Evolutionary conservation across 1,284 basidiomycete genomes (phyloP).

Genomic region (Hypsizygus ulmarius): DNA sequence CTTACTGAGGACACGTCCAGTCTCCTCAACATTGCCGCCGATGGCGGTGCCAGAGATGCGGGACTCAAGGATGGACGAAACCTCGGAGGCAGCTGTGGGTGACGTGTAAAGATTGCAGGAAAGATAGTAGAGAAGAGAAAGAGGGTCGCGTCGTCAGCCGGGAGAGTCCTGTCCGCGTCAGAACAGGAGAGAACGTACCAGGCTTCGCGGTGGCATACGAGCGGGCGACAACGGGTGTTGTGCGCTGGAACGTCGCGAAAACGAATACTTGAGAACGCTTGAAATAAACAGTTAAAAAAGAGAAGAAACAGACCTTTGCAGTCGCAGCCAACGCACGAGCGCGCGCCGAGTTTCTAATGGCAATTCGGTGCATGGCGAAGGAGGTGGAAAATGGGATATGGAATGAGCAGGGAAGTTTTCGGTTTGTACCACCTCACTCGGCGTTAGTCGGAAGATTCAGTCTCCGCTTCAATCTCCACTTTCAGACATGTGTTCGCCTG

Average conservation of each 20-base stretch:
- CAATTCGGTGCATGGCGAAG: constrained; percentile 81
- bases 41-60: constrained; percentile 93
- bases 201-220: constrained; percentile 98
- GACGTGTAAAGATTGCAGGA: constrained; percentile 40
- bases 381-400: constrained; percentile 42
- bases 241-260: constrained; percentile 41
- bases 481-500: constrained; percentile 17
- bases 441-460: constrained; percentile 45
- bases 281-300: constrained; percentile 18
- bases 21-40: constrained; percentile 96
- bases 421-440: constrained; percentile 32
- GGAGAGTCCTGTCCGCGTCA: constrained; percentile 6
- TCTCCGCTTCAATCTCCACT: constrained; percentile 32
- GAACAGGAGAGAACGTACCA: constrained; percentile 54
- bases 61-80: constrained; percentile 97
- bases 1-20: constrained; percentile 95
- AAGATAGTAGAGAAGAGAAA: constrained; percentile 21
- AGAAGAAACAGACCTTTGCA: constrained; percentile 49
- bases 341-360: constrained; percentile 81
- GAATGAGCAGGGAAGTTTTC: constrained; percentile 42
- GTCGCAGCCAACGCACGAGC: constrained; percentile 66
- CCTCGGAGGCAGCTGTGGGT: constrained; percentile 91
- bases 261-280: constrained; percentile 22
- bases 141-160: constrained; percentile 23
- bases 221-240: constrained; percentile 59